Percentiles rank a stretch among this genome's conserved stretches.
phyloP scores from a whole-genome alignment of 768 basidiomycete species.

The Naematelia aurantialba region DNA sequence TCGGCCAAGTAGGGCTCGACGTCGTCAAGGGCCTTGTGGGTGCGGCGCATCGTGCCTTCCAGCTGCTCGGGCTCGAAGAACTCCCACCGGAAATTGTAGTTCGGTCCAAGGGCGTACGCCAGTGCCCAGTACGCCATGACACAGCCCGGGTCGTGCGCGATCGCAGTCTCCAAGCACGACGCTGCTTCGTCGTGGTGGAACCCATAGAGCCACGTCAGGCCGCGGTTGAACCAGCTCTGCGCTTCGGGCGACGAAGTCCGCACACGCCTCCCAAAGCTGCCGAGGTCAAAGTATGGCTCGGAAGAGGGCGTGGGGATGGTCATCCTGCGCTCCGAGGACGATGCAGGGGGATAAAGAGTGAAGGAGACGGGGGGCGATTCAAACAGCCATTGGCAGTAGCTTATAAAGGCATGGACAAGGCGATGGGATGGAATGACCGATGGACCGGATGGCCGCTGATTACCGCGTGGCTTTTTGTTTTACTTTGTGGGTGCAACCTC shows the following conservation, averaged over 20 bases:
- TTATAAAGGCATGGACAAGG: too few relatives aligned
- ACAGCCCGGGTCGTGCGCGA: conserved; percentile 25
- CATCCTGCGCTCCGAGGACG: too few relatives aligned
- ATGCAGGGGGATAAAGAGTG: too few relatives aligned
- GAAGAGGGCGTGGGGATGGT: conserved; percentile 10
- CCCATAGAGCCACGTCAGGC: conserved; percentile 31
- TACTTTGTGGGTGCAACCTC: too few relatives aligned
- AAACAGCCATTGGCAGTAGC: too few relatives aligned
- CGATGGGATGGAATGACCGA: too few relatives aligned
- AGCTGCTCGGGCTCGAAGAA: conserved; percentile 13
- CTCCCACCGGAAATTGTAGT: conserved; percentile 42
- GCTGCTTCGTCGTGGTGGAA: conserved; percentile 40
- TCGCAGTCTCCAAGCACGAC: conserved; percentile 27
- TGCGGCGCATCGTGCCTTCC: conserved; percentile 3
- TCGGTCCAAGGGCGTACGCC: conserved; percentile 36
- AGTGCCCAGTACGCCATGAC: conserved; percentile 40
- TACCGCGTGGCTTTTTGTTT: too few relatives aligned
- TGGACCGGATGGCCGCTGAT: too few relatives aligned
- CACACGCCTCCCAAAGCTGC: conserved; percentile 14
- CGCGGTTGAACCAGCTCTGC: conserved; percentile 42
- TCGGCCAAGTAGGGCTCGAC: conserved; percentile 6
- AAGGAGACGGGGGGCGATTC: too few relatives aligned
- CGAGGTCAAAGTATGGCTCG: conserved; percentile 28
- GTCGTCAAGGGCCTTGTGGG: conserved; percentile 5
- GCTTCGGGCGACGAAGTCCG: conserved; percentile 20